A percentile compares a stretch with the other conserved stretches of the same genome.
phyloP scores from a whole-genome alignment of 805 yeast species.

The Teunomyces panamensis region DNA sequence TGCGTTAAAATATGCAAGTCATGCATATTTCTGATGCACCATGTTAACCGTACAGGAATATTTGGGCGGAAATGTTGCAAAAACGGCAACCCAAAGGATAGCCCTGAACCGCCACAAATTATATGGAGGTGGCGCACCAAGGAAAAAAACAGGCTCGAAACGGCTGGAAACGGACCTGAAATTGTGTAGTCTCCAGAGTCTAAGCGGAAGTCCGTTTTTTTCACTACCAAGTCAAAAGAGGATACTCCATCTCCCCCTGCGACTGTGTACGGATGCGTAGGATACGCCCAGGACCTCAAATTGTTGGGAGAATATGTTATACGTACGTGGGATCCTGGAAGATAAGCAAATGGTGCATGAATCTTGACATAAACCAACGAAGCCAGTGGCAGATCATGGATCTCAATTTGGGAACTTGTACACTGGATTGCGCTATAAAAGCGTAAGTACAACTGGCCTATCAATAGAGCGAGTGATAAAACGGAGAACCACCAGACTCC shows the following conservation, averaged over 20 bases:
- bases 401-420: conserved; percentile 10
- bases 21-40: conserved; percentile 49
- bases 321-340: conserved; percentile 62
- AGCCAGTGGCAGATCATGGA: conserved; percentile 8
- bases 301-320: conserved; percentile 8
- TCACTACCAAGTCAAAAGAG: conserved; percentile 43
- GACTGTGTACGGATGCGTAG: conserved; percentile 67
- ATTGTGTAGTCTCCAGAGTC: conserved; percentile 5
- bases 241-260: conserved; percentile 31
- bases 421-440: conserved; percentile 15
- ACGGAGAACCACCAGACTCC: conserved; percentile 44
- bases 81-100: conserved; percentile 59
- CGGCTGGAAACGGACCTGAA: conserved; percentile 39
- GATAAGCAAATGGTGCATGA: conserved; percentile 14
- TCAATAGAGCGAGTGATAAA: conserved; percentile 21
- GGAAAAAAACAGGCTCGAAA: conserved; percentile 42
- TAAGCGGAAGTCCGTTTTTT: conserved; percentile 28
- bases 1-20: conserved; percentile 49
- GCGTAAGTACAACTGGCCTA: conserved; percentile 36
- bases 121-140: conserved; percentile 51
- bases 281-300: conserved; percentile 35
- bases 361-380: background rate
- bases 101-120: conserved; percentile 73
- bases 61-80: conserved; percentile 37
- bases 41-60: conserved; percentile 39